Percentiles rank a stretch among this genome's conserved stretches.
phyloP scores from a whole-genome alignment of 1,284 basidiomycete species.

The Puccinia polysora region DNA sequence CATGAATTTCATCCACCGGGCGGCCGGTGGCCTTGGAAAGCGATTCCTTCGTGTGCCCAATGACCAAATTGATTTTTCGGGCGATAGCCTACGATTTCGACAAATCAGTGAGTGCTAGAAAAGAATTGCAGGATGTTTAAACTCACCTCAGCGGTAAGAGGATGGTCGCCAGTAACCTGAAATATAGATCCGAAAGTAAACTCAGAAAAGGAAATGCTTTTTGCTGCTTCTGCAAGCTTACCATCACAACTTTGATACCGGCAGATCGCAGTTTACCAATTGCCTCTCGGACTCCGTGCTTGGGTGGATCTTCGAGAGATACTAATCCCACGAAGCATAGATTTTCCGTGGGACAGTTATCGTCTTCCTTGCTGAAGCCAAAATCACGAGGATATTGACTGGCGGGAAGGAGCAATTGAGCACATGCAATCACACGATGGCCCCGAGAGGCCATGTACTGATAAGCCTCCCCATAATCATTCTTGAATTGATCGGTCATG shows the following conservation, averaged over 20 bases:
- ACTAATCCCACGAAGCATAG: constrained; percentile 65
- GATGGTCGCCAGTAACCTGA: constrained; percentile 58
- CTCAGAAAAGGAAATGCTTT: neutral
- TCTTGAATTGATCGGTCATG: constrained; percentile 61
- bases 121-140: neutral
- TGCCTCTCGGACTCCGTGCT: constrained; percentile 66
- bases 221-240: constrained; percentile 55
- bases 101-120: neutral
- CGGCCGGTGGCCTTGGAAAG: constrained; percentile 60
- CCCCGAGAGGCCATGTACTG: constrained; percentile 69
- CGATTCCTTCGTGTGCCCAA: constrained; percentile 62
- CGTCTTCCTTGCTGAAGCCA: constrained; percentile 60
- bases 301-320: constrained; percentile 66
- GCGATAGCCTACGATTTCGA: constrained; percentile 58
- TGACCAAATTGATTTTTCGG: constrained; percentile 62
- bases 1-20: constrained; percentile 61
- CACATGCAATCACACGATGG: constrained; percentile 66
- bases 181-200: neutral
- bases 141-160: constrained; percentile 57
- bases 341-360: constrained; percentile 59
- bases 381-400: constrained; percentile 57
- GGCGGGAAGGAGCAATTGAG: constrained; percentile 60
- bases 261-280: constrained; percentile 65
- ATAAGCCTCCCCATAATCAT: constrained; percentile 62
- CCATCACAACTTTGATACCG: constrained; percentile 70